Base-by-base conservation (phyloP, 495 filamentous ascomycete genomes). In the Xylaria nigripes region DNA sequence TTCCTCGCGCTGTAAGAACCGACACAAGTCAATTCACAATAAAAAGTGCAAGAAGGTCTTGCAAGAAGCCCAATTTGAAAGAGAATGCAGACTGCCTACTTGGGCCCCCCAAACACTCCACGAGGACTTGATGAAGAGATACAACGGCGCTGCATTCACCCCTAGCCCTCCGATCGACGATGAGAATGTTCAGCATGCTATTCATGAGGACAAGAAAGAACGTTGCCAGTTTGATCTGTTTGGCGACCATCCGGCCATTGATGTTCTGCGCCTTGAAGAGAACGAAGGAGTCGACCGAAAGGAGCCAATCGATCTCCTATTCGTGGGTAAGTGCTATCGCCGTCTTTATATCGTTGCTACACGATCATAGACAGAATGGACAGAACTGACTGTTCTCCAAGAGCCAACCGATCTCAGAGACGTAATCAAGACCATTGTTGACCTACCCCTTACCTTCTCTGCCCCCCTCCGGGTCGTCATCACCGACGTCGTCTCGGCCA, bases 31-130 rank as follows among this genome's bases (percentile, higher is more conserved):
- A n/a, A 1, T 24, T n/a, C 40, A 52, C 25, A 16, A 32, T 9
- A 2, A 3, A 9, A 5, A 1, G 21, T 50, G 48, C n/a, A 19
- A 6, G 1, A 13, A 19, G 2, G 0, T 3, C 2, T 6, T 15
- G 13, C 2, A 5, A 1, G 27, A 5, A 12, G 34, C 48, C 38
- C 8, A 22, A 10, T 50, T 50, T 23, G 48, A 52, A 10, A 32
- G 16, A 7, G 42, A 52, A 8, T n/a, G 34, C 3, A 21, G 50
- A 34, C 7, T 52, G 16, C 50, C 50, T 6, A 22, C 13, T 3
- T 52, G 50, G 50, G 50, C 50, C 12, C 48, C 50, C 10, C 15
- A n/a, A 10, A 52, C 9, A 4, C 40, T 52, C 19, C 42, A 45
- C 6, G 18, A 19, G 6, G 50, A 44, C 6, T 7, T 52, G 18